Base-by-base conservation (phyloP, 2,329 filamentous ascomycete species). In the Exophiala lecanii-corni region DNA sequence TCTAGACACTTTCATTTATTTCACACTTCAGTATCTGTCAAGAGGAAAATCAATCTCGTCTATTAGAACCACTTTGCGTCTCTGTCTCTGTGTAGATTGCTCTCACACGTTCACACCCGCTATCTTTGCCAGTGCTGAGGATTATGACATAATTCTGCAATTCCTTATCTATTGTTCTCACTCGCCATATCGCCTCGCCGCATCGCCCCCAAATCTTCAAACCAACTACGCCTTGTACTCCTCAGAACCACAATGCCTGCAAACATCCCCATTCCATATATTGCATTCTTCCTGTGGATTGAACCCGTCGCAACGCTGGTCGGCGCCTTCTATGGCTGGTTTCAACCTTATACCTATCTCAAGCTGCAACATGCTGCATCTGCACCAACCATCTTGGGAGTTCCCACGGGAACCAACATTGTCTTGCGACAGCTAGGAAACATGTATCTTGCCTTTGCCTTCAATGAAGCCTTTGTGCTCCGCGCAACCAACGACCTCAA, bases 391-490 rank as follows among this genome's bases (percentile, higher is more conserved):
- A 61, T 19, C 55, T 63, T 44, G 39, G 57, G 57, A 17, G 62
- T 82, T 5, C 78, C 83, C 1, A 65, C 75, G 25, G 74, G 73
- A 30, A 84, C 82, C 1, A 75, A 77, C 7, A 78, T 89, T 45
- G 79, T 79, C 30, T 70, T 89, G 56, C 79, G 80, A 13, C 86
- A 91, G 66, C 75, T 91, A 21, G 83, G 82, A 32, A 89, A 88
- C 63, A 70, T 89, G 50, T 91, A 89, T 66, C 63, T 89, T 28
- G 75, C 86, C 45, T 86, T 89, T 62, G 79, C 83, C 42, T 65
- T 91, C 57, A 87, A 84, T 66, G 85, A 92, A 66, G 84, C 83
- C 2, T 65, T 88, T 17, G 81, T 91, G 9, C 72, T 91, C 51
- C 80, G 86, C 31, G 72, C 76, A 12, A 86, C 85, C 5, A 67